These are phyloP conservation scores for Platanthera zijinensis DNA, from an alignment of 106 monocot genomes.

Conservation along the genomic window DNA sequence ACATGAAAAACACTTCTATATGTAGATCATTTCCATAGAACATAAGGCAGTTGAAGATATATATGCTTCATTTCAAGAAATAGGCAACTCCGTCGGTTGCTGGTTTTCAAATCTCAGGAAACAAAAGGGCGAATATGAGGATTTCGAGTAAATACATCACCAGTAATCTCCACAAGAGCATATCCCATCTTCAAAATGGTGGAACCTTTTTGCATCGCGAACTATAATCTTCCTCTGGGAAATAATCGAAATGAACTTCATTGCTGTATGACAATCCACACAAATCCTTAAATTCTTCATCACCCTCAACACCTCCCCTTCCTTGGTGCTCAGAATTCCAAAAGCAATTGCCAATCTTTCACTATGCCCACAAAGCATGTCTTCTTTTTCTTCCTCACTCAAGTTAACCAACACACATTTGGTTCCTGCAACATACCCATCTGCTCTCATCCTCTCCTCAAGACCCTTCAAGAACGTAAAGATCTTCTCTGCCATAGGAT, in stretches of 20 bases:
- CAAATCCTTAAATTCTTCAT: constrained; percentile 43
- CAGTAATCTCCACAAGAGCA: constrained; percentile 88
- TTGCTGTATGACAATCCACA: constrained; percentile 25
- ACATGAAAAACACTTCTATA: neutral
- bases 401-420: constrained; percentile 32
- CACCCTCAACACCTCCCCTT: constrained; percentile 20
- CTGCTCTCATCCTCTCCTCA: constrained; percentile 26
- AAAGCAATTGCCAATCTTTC: constrained; percentile 44
- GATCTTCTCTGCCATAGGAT: constrained; percentile 20
- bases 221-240: constrained; percentile 36
- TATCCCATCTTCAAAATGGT: constrained; percentile 65
- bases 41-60: neutral
- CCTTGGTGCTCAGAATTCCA: constrained; percentile 21
- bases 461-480: constrained; percentile 20
- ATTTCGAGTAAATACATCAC: constrained; percentile 23
- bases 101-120: neutral
- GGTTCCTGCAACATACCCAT: constrained; percentile 29
- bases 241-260: constrained; percentile 26
- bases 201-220: constrained; percentile 77
- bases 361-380: constrained; percentile 27
- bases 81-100: neutral
- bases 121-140: neutral
- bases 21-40: neutral
- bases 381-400: constrained; percentile 23
- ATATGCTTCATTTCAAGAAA: neutral